A percentile compares a stretch with the other conserved stretches of the same genome.
These are phyloP conservation scores for Inonotus hispidus DNA, from an alignment of 1,284 basidiomycete genomes.

Conservation along the genomic window DNA sequence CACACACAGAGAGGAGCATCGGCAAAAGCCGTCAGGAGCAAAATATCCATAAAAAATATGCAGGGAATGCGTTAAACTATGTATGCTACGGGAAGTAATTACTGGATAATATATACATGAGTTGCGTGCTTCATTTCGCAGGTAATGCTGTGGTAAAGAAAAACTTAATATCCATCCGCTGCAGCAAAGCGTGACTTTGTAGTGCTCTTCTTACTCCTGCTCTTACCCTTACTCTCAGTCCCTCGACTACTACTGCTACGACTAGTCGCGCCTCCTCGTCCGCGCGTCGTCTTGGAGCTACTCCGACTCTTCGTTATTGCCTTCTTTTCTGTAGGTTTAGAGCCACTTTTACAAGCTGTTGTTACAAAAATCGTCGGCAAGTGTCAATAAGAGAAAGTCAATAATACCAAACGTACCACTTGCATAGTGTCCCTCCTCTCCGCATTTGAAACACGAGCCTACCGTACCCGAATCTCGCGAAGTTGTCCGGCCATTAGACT, in stretches of 20 bases:
- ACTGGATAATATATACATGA: neutral
- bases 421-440: conserved; percentile 29
- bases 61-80: neutral
- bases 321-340: neutral
- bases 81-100: neutral
- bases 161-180: conserved; percentile 11
- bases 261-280: conserved; percentile 10
- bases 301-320: conserved; percentile 5
- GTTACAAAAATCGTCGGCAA: neutral
- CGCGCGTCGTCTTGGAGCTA: conserved; percentile 2
- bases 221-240: neutral
- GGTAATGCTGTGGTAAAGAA: neutral
- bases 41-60: too few relatives aligned
- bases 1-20: neutral
- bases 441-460: conserved; percentile 33
- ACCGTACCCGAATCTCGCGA: conserved; percentile 5
- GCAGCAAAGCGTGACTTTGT: conserved; percentile 14
- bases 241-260: neutral
- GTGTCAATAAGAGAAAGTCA: neutral
- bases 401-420: conserved; percentile 19
- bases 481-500: neutral
- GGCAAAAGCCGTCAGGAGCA: neutral
- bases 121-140: neutral
- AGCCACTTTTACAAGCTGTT: conserved; percentile 9
- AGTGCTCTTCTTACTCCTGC: neutral